Percentiles rank a stretch among this genome's conserved stretches.
These are phyloP conservation scores for Sclerotinia borealis DNA, from an alignment of 2,329 filamentous ascomycete genomes.

Conservation along the genomic window DNA sequence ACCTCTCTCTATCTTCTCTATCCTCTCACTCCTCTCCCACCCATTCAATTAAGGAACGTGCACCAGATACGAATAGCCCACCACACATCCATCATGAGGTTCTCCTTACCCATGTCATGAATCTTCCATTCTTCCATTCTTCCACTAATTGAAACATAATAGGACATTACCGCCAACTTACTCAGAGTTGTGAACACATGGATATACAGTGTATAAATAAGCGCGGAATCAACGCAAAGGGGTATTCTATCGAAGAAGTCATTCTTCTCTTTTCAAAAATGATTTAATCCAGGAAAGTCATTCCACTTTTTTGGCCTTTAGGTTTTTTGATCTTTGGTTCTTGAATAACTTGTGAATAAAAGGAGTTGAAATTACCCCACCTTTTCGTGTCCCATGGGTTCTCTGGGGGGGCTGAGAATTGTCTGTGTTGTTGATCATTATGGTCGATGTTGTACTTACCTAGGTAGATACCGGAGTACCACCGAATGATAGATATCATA, in stretches of 20 bases:
- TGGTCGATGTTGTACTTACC: neutral
- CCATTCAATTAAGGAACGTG: neutral
- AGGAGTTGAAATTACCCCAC: neutral
- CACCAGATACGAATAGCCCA: too few relatives aligned
- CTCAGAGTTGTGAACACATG: neutral
- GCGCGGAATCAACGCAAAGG: slow-evolving; percentile 4
- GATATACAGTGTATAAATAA: neutral
- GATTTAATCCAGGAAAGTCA: neutral
- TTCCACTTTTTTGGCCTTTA: too few relatives aligned
- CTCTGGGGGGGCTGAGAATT: neutral
- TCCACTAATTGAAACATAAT: neutral
- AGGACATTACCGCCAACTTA: neutral
- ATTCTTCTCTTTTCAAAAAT: neutral
- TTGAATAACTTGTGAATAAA: neutral
- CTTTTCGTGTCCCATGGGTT: neutral
- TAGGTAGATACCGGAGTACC: neutral
- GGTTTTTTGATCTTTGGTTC: neutral
- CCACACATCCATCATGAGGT: too few relatives aligned
- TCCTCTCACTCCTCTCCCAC: neutral
- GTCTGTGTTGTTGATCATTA: neutral
- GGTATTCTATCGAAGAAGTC: neutral
- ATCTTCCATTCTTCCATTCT: neutral
- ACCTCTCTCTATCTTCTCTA: neutral
- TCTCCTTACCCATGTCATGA: neutral
- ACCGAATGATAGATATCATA: neutral